phyloP scores from a whole-genome alignment of 2,329 filamentous ascomycete genomes.

The Sarocladium brachiariae region DNA sequence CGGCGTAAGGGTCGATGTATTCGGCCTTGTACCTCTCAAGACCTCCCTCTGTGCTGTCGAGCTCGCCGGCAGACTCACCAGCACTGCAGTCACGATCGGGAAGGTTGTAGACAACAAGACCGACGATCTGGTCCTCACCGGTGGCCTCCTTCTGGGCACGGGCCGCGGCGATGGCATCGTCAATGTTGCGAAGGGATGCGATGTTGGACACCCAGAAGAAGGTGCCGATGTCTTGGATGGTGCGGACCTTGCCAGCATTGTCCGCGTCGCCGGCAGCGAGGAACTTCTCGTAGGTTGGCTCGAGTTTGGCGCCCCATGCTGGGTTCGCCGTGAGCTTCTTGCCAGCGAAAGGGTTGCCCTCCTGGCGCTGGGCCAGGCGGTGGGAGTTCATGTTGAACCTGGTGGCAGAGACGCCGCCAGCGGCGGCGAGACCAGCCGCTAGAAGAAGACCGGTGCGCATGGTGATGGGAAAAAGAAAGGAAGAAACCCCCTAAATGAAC shows the following conservation, averaged over 20 bases:
- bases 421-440: constrained; percentile 2
- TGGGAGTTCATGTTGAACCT: neutral
- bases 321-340: constrained; percentile 41
- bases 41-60: constrained; percentile 27
- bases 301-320: constrained; percentile 34
- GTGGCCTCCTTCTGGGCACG: constrained; percentile 27
- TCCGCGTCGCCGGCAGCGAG: constrained; percentile 25
- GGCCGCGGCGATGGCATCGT: constrained; percentile 31
- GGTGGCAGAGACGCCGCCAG: neutral
- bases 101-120: constrained; percentile 38
- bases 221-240: constrained; percentile 32
- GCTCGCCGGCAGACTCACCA: constrained; percentile 35
- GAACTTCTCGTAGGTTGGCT: constrained; percentile 30
- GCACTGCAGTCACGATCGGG: constrained; percentile 39
- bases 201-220: constrained; percentile 37
- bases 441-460: constrained; percentile 9
- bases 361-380: neutral
- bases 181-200: constrained; percentile 29
- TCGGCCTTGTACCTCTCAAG: constrained; percentile 32
- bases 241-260: constrained; percentile 30
- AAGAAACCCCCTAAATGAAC: neutral
- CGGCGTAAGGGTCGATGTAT: constrained; percentile 32
- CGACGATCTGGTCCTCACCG: constrained; percentile 31
- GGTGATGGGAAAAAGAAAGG: neutral
- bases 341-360: constrained; percentile 37